phyloP scores from a whole-genome alignment of 2,329 filamentous ascomycete species.

The Hymenoscyphus repandus region DNA sequence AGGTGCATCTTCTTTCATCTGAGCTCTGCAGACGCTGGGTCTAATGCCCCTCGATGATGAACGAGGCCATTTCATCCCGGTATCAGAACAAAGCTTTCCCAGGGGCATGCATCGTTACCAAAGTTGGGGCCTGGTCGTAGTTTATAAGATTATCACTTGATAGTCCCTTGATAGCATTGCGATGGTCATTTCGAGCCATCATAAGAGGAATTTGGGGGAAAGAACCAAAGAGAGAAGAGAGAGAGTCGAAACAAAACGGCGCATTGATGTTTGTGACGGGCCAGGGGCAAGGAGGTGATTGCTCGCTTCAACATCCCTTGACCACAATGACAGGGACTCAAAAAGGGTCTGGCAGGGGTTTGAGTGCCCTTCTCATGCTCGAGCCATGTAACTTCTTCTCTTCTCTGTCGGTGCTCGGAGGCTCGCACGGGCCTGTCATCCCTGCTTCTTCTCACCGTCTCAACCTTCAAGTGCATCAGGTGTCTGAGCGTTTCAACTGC shows the following conservation, averaged over 20 bases:
- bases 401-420: background rate
- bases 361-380: background rate
- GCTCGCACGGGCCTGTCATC: background rate
- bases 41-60: slow-evolving; percentile 1
- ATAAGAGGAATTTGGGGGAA: background rate
- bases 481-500: background rate
- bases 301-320: too few relatives aligned
- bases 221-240: background rate
- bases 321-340: too few relatives aligned
- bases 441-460: slow-evolving; percentile 1
- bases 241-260: background rate
- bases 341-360: too few relatives aligned
- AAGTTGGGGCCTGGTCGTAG: background rate
- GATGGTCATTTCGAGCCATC: slow-evolving; percentile 3
- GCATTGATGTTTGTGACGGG: too few relatives aligned
- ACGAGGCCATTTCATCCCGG: background rate
- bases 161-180: slow-evolving; percentile 6
- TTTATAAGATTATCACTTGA: background rate
- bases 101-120: background rate
- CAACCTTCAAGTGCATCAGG: background rate
- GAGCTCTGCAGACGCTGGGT: slow-evolving; percentile 4
- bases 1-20: slow-evolving; percentile 4
- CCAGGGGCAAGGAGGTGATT: too few relatives aligned
- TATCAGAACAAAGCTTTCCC: background rate
- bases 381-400: too few relatives aligned